phyloP scores from a whole-genome alignment of 2,329 filamentous ascomycete species.

The Chrysoporthe deuterocubensis region DNA sequence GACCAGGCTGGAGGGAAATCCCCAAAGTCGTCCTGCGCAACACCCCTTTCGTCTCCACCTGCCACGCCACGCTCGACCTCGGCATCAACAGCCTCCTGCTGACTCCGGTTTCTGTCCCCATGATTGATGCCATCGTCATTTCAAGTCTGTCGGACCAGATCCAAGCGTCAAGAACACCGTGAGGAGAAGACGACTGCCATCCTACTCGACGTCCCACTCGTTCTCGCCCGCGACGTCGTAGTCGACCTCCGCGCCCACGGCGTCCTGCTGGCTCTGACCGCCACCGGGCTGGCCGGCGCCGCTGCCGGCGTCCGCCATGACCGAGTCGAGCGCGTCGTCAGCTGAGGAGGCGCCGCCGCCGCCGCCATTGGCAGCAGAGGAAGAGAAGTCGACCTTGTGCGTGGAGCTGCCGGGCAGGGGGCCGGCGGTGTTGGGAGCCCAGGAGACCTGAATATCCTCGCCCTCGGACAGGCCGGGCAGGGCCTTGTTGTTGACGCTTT shows the following conservation, averaged over 20 bases:
- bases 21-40: too few species aligned
- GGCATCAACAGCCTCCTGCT: background rate
- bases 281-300: constrained; percentile 21
- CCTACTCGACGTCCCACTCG: constrained; percentile 44
- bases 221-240: constrained; percentile 59
- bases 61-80: background rate
- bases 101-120: background rate
- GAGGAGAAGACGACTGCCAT: background rate
- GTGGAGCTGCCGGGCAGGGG: constrained; percentile 32
- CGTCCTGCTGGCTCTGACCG: constrained; percentile 34
- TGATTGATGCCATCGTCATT: background rate
- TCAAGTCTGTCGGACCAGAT: too few species aligned
- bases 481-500: constrained; percentile 57
- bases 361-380: constrained; percentile 26
- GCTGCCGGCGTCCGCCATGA: constrained; percentile 29
- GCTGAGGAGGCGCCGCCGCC: constrained; percentile 6
- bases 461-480: constrained; percentile 67
- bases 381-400: constrained; percentile 23
- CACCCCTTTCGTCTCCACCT: background rate
- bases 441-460: constrained; percentile 68
- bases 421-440: constrained; percentile 51
- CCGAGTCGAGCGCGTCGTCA: constrained; percentile 1
- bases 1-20: background rate
- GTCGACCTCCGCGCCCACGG: constrained; percentile 50
- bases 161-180: background rate